Evolutionary conservation across 345 rosid genomes (phyloP).

Genomic region (Eucalyptus brandiana): DNA sequence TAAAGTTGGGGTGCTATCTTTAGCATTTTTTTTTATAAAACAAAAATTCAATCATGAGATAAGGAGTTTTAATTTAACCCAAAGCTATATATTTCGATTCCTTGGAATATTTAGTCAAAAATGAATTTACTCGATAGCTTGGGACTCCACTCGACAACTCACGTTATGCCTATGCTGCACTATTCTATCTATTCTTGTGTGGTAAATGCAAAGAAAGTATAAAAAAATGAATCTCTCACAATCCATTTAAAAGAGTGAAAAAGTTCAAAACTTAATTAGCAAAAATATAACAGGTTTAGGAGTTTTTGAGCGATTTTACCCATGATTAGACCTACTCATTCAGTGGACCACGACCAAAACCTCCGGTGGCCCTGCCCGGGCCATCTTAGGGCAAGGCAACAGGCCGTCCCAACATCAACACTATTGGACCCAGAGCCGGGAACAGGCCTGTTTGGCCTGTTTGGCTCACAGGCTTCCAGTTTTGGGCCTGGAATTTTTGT

Average conservation of each 20-base stretch:
- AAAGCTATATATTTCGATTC: not conserved
- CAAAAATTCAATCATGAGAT: not conserved
- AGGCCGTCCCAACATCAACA: not conserved
- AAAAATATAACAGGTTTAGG: rapidly evolving
- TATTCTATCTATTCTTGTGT: not conserved
- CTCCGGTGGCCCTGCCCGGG: not conserved
- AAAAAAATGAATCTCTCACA: not conserved
- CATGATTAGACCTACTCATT: rapidly evolving
- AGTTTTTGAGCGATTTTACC: no score
- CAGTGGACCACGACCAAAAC: not conserved
- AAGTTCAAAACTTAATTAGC: rapidly evolving
- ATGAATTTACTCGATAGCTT: not conserved
- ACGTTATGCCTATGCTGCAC: not conserved
- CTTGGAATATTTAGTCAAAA: not conserved
- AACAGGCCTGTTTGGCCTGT: not conserved
- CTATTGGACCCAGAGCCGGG: not conserved
- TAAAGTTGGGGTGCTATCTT: no score
- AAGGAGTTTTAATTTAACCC: not conserved
- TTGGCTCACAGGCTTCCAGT: not conserved
- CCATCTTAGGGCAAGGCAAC: not conserved
- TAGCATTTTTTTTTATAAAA: not conserved
- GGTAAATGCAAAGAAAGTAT: not conserved
- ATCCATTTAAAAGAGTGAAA: not conserved
- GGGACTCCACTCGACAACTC: not conserved
- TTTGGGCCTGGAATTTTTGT: not conserved